Percentiles rank a stretch among this genome's conserved stretches.
Evolutionary conservation across 2,329 filamentous ascomycete species (phyloP).

Genomic region (Fusarium ramigenum): DNA sequence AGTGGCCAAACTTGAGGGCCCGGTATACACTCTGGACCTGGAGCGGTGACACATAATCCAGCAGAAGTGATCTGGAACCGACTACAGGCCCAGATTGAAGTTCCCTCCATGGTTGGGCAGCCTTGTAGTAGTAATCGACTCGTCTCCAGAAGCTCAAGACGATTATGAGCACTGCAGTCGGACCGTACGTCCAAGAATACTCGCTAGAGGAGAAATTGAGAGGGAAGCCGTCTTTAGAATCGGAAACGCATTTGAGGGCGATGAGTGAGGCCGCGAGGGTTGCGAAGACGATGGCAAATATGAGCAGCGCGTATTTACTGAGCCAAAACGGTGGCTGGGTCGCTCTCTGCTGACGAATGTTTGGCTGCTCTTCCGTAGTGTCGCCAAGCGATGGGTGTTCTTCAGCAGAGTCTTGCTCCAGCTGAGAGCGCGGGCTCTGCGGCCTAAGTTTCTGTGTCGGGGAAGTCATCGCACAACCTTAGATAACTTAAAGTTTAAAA

Average conservation of each 20-base stretch:
- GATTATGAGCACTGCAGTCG: background rate
- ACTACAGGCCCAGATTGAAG: background rate
- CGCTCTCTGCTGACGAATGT: background rate
- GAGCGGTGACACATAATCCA: background rate
- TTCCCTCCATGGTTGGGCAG: background rate
- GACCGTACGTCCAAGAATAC: background rate
- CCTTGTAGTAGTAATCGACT: background rate
- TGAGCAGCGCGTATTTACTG: fast-evolving
- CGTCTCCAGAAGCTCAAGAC: background rate
- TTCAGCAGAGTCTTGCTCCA: background rate
- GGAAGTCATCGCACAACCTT: background rate
- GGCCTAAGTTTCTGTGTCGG: background rate
- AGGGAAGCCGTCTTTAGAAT: background rate
- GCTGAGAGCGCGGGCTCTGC: too few relatives aligned
- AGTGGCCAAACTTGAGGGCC: fast-evolving
- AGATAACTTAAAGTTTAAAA: background rate
- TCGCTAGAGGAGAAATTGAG: background rate
- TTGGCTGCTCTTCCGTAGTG: fast-evolving
- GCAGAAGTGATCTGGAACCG: background rate
- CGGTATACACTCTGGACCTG: background rate
- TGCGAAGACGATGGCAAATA: fast-evolving
- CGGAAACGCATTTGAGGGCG: background rate
- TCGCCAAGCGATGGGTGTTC: background rate
- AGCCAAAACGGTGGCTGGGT: background rate
- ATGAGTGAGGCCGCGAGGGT: fast-evolving